phyloP scores from a whole-genome alignment of 441 rosid genomes.

The Geranium incanum region DNA sequence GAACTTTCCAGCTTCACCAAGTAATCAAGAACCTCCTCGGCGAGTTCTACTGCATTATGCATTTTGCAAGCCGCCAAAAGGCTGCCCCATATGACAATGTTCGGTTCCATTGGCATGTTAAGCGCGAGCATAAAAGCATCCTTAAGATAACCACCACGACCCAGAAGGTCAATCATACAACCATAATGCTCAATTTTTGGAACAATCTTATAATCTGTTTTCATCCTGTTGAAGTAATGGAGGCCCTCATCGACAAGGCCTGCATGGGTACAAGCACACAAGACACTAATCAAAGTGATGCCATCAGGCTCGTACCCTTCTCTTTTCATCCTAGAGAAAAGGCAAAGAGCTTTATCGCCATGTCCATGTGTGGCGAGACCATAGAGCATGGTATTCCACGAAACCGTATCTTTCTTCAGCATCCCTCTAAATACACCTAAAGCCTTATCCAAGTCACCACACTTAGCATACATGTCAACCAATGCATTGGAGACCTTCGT shows the following conservation, averaged over 20 bases:
- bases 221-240: constrained; percentile 6
- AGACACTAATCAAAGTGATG: not conserved
- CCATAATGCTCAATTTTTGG: constrained; percentile 1
- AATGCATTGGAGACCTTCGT: not conserved
- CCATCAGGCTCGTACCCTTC: constrained; percentile 1
- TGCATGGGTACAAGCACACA: not conserved
- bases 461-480: constrained; percentile 2
- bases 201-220: not conserved
- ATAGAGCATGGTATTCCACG: constrained; percentile 4
- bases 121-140: constrained; percentile 2
- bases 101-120: constrained; percentile 3
- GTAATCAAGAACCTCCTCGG: not conserved
- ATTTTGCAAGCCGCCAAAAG: not conserved
- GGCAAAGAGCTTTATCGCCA: not conserved
- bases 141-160: constrained; percentile 3
- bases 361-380: not conserved
- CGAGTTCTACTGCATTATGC: not conserved
- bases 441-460: constrained; percentile 5
- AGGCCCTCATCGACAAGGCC: constrained; percentile 2
- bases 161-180: not conserved
- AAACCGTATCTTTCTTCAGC: not conserved
- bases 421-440: not conserved
- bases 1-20: not conserved
- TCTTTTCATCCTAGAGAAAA: constrained; percentile 3
- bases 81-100: not conserved